phyloP scores from a whole-genome alignment of 208 protist species.

The Trypanosoma caninum region DNA sequence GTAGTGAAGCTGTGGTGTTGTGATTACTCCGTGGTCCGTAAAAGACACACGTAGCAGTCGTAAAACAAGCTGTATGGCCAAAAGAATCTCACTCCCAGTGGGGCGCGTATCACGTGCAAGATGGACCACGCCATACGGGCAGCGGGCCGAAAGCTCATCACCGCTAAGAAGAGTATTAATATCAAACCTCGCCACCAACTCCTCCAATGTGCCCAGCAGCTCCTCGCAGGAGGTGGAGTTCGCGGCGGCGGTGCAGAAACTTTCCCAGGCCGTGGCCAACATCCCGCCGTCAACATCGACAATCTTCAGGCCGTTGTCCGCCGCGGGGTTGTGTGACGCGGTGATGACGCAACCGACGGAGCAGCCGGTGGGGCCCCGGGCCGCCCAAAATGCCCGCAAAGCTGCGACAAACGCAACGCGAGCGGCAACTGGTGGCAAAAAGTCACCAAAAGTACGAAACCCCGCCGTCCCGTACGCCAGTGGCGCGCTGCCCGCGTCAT shows the following conservation, averaged over 20 bases:
- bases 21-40: constrained; percentile 29
- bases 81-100: constrained; percentile 39
- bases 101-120: constrained; percentile 61
- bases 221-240: constrained; percentile 52
- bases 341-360: constrained; percentile 80
- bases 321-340: constrained; percentile 81
- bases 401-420: constrained; percentile 58
- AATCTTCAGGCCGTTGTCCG: constrained; percentile 89
- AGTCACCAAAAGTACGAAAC: constrained; percentile 46
- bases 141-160: constrained; percentile 8
- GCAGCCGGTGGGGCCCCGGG: constrained; percentile 1
- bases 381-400: constrained; percentile 39
- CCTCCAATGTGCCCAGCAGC: constrained; percentile 35
- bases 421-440: constrained; percentile 57
- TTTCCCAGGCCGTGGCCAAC: constrained; percentile 65
- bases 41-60: constrained; percentile 13
- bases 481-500: constrained; percentile 24
- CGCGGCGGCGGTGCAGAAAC: constrained; percentile 46
- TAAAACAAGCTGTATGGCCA: constrained; percentile 25
- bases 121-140: constrained; percentile 26
- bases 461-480: constrained; percentile 78
- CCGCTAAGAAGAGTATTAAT: not conserved
- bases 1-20: constrained; percentile 81
- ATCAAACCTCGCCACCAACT: constrained; percentile 24
- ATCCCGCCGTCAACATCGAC: constrained; percentile 81